These are phyloP conservation scores for Aspergillus sclerotiicarbonarius DNA, from an alignment of 495 filamentous ascomycete genomes.

Conservation along the genomic window DNA sequence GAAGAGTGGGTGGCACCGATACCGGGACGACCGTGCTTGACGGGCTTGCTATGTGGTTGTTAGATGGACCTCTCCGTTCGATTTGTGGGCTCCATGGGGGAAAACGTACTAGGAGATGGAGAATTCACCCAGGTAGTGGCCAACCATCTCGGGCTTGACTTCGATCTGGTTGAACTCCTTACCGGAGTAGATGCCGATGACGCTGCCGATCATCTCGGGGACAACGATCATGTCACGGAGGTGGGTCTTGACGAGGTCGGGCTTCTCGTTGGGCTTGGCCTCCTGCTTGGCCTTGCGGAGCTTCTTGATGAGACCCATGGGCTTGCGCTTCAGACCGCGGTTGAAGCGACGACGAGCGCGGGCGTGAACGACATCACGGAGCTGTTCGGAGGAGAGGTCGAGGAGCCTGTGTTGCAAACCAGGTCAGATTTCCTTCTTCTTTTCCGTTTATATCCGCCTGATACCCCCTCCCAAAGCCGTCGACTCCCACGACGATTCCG, in stretches of 20 bases:
- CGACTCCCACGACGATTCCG: constrained; percentile 6
- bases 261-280: constrained; percentile 99
- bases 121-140: constrained; percentile 98
- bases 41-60: constrained; percentile 75
- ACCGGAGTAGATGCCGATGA: constrained; percentile 98
- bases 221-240: constrained; percentile 99
- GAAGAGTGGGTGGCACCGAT: constrained; percentile 99
- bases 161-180: constrained; percentile 99
- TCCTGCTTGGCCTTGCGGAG: constrained; percentile 99
- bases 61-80: constrained; percentile 26
- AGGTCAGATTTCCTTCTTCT: constrained; percentile 29
- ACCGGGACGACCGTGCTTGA: constrained; percentile 99
- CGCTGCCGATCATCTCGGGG: constrained; percentile 96
- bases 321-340: constrained; percentile 98
- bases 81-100: constrained; percentile 35
- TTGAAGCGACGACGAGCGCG: constrained; percentile 98
- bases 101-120: constrained; percentile 95
- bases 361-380: constrained; percentile 98
- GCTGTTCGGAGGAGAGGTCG: constrained; percentile 96
- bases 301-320: constrained; percentile 99
- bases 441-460: background rate
- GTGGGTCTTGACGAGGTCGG: constrained; percentile 97
- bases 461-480: constrained; percentile 1
- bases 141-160: constrained; percentile 99
- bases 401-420: constrained; percentile 67